Evolutionary conservation across 1,284 basidiomycete genomes (phyloP).

Genomic region (Trametes hirsuta): DNA sequence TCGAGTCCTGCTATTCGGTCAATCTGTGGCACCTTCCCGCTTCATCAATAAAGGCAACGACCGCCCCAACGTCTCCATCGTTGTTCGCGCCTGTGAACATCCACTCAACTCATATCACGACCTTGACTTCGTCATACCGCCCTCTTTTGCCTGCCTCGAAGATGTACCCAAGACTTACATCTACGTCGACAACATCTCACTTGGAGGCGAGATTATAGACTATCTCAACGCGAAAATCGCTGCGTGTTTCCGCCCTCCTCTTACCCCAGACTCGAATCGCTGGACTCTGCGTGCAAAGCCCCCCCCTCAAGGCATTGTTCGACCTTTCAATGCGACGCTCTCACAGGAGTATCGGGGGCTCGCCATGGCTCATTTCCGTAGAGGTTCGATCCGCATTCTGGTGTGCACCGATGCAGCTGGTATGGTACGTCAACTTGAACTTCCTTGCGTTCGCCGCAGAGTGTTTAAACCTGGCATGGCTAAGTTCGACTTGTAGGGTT

Average conservation of each 20-base stretch:
- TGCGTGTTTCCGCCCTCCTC: background rate
- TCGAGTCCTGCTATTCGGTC: conserved; percentile 35
- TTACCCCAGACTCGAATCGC: no score
- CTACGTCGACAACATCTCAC: conserved; percentile 26
- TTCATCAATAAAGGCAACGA: conserved; percentile 40
- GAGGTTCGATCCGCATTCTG: conserved; percentile 17
- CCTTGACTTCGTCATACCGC: conserved; percentile 41
- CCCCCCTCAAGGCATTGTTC: background rate
- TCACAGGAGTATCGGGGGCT: conserved; percentile 15
- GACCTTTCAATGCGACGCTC: conserved; percentile 27
- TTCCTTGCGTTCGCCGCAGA: no score
- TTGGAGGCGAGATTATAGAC: conserved; percentile 27
- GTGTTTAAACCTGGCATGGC: no score
- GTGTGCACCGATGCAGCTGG: conserved; percentile 36
- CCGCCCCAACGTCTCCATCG: conserved; percentile 41
- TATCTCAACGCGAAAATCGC: conserved; percentile 12
- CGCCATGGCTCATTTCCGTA: conserved; percentile 23
- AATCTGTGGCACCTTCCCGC: background rate
- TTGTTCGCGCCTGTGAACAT: conserved; percentile 42
- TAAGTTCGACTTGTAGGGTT: conserved; percentile 20
- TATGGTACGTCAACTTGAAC: conserved; percentile 24
- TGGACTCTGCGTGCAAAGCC: no score
- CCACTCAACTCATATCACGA: conserved; percentile 40
- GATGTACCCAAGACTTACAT: conserved; percentile 30
- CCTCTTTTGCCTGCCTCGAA: background rate